phyloP scores from a whole-genome alignment of 805 yeast species.

The Candida ortonii region DNA sequence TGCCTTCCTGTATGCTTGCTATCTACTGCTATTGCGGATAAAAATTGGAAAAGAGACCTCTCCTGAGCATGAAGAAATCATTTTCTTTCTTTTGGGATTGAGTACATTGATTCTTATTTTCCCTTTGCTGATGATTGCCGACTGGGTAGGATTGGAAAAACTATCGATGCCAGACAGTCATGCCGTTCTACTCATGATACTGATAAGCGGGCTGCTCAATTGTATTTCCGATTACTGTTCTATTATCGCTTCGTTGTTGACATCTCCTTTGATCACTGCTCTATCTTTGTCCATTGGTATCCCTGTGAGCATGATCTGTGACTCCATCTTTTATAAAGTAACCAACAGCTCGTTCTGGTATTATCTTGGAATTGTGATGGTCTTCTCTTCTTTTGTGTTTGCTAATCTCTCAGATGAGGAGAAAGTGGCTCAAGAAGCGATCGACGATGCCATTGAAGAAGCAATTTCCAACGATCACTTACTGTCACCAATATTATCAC shows the following conservation, averaged over 20 bases:
- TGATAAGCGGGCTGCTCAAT: conserved; percentile 43
- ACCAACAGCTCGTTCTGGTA: conserved; percentile 34
- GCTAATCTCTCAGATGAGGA: conserved; percentile 46
- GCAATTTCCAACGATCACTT: conserved; percentile 46
- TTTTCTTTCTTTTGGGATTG: conserved; percentile 48
- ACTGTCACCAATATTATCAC: conserved; percentile 46
- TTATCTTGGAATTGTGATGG: conserved; percentile 45
- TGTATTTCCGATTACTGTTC: conserved; percentile 49
- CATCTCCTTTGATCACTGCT: conserved; percentile 52
- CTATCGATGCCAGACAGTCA: conserved; percentile 42
- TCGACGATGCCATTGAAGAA: conserved; percentile 46
- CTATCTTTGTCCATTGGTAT: conserved; percentile 50
- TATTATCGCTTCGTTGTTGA: conserved; percentile 48
- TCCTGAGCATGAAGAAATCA: conserved; percentile 43
- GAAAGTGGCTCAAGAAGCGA: conserved; percentile 44
- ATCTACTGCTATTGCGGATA: conserved; percentile 41
- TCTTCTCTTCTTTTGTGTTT: conserved; percentile 44
- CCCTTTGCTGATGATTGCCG: conserved; percentile 38
- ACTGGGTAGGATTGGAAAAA: conserved; percentile 38
- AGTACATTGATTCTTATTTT: conserved; percentile 38
- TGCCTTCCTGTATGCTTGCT: conserved; percentile 46
- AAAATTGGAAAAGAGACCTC: conserved; percentile 43
- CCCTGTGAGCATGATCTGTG: conserved; percentile 51
- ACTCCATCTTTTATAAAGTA: conserved; percentile 37
- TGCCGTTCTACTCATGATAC: conserved; percentile 32